These are phyloP conservation scores for Colletotrichum salicis DNA, from an alignment of 2,329 filamentous ascomycete species.

Conservation along the genomic window DNA sequence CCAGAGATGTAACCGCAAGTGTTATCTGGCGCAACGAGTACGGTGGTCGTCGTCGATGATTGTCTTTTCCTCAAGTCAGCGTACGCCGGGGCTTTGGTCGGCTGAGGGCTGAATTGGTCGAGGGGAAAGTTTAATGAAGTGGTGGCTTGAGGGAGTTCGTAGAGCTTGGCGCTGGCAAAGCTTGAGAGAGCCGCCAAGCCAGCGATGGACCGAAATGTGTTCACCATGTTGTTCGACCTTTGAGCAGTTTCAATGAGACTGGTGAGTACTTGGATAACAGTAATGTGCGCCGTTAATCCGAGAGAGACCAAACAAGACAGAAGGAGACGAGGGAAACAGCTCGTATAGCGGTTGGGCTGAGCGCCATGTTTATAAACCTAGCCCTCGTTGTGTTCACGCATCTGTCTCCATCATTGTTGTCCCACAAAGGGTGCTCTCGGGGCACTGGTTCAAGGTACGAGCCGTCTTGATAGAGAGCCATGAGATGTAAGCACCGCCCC, in stretches of 20 bases:
- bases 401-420: conserved; percentile 8
- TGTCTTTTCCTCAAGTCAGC: conserved; percentile 47
- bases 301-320: conserved; percentile 9
- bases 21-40: conserved; percentile 60
- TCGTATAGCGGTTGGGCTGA: conserved; percentile 9
- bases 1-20: conserved; percentile 62
- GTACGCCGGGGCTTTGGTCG: conserved; percentile 52
- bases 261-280: not conserved
- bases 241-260: not conserved
- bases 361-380: conserved; percentile 21
- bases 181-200: conserved; percentile 43
- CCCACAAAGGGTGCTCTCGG: conserved; percentile 4
- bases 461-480: conserved; percentile 4
- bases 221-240: conserved; percentile 38
- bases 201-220: conserved; percentile 38
- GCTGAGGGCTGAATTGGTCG: conserved; percentile 51
- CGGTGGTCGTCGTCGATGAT: conserved; percentile 43
- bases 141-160: conserved; percentile 50
- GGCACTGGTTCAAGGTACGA: not conserved
- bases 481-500: conserved; percentile 3
- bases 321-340: not conserved
- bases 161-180: conserved; percentile 48
- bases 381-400: conserved; percentile 1
- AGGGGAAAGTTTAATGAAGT: conserved; percentile 43
- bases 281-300: not conserved